phyloP scores from a whole-genome alignment of 495 filamentous ascomycete genomes.

The Hyaloscypha finlandica region DNA sequence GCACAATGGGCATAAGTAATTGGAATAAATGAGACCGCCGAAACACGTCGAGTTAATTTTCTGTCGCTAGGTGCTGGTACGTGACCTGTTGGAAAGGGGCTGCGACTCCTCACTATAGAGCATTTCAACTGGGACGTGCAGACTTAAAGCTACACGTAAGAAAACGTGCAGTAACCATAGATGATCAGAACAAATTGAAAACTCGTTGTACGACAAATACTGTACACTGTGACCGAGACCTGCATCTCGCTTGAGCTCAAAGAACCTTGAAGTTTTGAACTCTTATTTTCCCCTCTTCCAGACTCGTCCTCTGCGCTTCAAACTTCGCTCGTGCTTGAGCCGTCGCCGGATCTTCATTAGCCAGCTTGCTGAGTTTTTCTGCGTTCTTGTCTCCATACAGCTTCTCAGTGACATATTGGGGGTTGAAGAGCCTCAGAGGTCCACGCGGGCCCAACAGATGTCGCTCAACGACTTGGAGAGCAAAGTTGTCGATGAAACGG shows the following conservation, averaged over 20 bases:
- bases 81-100: no score
- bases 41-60: no score
- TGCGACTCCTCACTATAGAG: no score
- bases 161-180: no score
- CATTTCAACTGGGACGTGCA: no score
- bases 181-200: no score
- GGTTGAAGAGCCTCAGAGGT: conserved; percentile 16
- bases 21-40: no score
- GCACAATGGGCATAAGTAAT: no score
- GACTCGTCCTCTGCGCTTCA: conserved; percentile 41
- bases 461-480: conserved; percentile 26
- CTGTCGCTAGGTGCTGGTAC: no score
- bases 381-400: conserved; percentile 35
- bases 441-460: conserved; percentile 22
- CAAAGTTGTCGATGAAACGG: conserved; percentile 46
- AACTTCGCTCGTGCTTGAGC: conserved; percentile 39
- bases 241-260: neutral
- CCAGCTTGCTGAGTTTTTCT: conserved; percentile 46
- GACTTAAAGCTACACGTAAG: no score
- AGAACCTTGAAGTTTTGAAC: conserved; percentile 16
- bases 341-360: conserved; percentile 43
- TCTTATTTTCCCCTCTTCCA: conserved; percentile 40
- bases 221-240: neutral
- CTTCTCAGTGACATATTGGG: conserved; percentile 33
- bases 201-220: no score